Percentiles rank a stretch among this genome's conserved stretches.
These are phyloP conservation scores for Schwanniomyces sp. DNA, from an alignment of 805 yeast genomes.

Conservation along the genomic window DNA sequence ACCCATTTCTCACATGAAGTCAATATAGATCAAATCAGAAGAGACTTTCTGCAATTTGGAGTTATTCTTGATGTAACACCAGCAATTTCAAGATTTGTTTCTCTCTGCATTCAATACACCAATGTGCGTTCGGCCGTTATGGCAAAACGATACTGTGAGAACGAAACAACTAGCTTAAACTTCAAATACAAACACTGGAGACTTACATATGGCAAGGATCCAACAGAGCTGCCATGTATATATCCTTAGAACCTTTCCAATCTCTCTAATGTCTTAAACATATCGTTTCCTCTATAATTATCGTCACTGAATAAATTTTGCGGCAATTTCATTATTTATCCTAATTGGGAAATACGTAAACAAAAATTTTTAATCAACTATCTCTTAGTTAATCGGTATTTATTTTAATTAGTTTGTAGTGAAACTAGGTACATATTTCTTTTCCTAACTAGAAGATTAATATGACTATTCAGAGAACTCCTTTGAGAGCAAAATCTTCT, in stretches of 20 bases:
- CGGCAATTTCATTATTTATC: slow-evolving; percentile 5
- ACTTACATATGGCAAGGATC: slow-evolving; percentile 66
- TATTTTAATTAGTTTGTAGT: neutral
- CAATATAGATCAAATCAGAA: slow-evolving; percentile 40
- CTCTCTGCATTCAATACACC: slow-evolving; percentile 59
- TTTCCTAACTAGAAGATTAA: neutral
- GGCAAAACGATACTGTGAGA: slow-evolving; percentile 50
- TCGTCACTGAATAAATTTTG: neutral
- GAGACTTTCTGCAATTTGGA: slow-evolving; percentile 60
- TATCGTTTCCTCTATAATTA: neutral
- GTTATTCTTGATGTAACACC: slow-evolving; percentile 61
- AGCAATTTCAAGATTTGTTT: slow-evolving; percentile 62
- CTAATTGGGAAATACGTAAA: slow-evolving; percentile 9
- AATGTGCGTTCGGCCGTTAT: slow-evolving; percentile 59
- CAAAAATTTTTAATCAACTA: neutral
- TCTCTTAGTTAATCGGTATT: neutral
- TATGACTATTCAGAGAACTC: slow-evolving; percentile 22
- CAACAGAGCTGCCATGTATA: slow-evolving; percentile 56
- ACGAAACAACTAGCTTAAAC: slow-evolving; percentile 31
- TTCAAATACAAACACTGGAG: slow-evolving; percentile 59
- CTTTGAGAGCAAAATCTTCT: slow-evolving; percentile 27
- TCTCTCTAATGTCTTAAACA: neutral
- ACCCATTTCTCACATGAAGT: slow-evolving; percentile 43
- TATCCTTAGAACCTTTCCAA: neutral
- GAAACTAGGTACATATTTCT: neutral